Evolutionary conservation across 139 green algal species (phyloP), one percentile per base, ranked within the genome.

Genomic region (Chlorella vulgaris): DNA sequence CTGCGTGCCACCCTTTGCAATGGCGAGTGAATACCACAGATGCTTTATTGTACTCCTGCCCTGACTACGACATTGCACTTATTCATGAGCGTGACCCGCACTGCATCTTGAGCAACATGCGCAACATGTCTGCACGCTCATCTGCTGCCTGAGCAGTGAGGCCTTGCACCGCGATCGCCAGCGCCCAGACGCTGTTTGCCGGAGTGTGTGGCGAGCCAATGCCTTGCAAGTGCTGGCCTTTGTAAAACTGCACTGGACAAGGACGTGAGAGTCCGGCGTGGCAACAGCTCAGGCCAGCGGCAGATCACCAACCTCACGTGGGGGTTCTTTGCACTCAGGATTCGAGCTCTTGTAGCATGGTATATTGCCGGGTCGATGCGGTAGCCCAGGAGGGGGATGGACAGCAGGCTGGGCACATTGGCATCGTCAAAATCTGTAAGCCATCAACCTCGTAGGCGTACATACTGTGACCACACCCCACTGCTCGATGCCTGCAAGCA

Each of bases 341-440:
- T 79, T 4, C 87, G 82, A 21, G 19, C 22, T 15, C 81, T 63
- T 0, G 89, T 93, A 29, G 38, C 33, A 1, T 28, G 15, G 58
- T 88, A 92, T 0, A 91, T 53, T 26, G 66, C 15, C 0, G 19
- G 31, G 42, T 93, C 84, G 62, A 84, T 90, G 21, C 78, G 31
- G 1, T 89, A 94, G 4, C 90, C 90, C 63, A 94, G 75, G 67
- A 93, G 62, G 3, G 90, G 90, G 24, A 92, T 81, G 36, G 89
- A 87, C 73, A 94, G 81, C 51, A 94, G 81, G 7, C 82, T 90
- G 19, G 90, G 90, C 62, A 94, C 51, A 68, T 94, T 94, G 55
- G 90, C 89, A 80, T 94, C 90, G 63, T 94, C 90, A 75, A 88
- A 88, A 61, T 89, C 82, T 39, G 47, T 33, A 65, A 21, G 55